Conservation (phyloP, 352 stramenopile genomes). For the Aphanomyces stellatus region DNA sequence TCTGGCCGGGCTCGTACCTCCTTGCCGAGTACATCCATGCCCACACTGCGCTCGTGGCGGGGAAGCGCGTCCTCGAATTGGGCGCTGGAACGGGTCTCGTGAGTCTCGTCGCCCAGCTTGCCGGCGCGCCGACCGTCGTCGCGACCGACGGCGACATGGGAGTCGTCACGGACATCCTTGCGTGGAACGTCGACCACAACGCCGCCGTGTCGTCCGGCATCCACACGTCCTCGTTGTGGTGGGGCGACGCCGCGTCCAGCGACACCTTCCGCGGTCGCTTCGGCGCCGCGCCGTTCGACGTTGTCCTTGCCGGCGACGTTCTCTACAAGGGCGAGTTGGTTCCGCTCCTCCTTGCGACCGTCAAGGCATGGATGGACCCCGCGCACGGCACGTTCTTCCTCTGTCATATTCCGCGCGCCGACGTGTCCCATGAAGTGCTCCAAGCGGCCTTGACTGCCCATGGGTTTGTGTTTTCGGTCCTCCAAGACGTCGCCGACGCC, state of each 20-base stretch:
- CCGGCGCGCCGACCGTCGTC: conserved; percentile 37
- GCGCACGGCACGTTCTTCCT: conserved; percentile 33
- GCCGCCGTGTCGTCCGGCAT: conserved; percentile 9
- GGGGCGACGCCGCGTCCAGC: conserved; percentile 40
- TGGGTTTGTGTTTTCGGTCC: conserved; percentile 32
- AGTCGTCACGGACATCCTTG: conserved; percentile 35
- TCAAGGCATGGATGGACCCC: conserved; percentile 25
- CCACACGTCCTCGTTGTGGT: conserved; percentile 37
- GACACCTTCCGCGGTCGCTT: conserved; percentile 22
- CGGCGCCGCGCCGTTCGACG: conserved; percentile 26
- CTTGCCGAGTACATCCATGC: conserved; percentile 48
- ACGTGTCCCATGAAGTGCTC: conserved; percentile 53
- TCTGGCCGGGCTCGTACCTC: conserved; percentile 65
- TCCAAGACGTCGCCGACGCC: conserved; percentile 24
- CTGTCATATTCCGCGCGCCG: conserved; percentile 65
- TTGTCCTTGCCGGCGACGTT: conserved; percentile 65
- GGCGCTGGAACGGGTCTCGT: conserved; percentile 63
- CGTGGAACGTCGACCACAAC: conserved; percentile 45
- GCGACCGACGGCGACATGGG: conserved; percentile 61
- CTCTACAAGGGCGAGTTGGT: conserved; percentile 68
- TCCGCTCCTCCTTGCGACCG: conserved; percentile 50
- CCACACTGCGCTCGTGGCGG: conserved; percentile 34
- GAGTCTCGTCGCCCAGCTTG: conserved; percentile 51
- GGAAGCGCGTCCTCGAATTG: conserved; percentile 51
- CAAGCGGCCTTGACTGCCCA: conserved; percentile 33